Evolutionary conservation across 1,284 basidiomycete species (phyloP).

Genomic region (Phellinidium pouzarii): DNA sequence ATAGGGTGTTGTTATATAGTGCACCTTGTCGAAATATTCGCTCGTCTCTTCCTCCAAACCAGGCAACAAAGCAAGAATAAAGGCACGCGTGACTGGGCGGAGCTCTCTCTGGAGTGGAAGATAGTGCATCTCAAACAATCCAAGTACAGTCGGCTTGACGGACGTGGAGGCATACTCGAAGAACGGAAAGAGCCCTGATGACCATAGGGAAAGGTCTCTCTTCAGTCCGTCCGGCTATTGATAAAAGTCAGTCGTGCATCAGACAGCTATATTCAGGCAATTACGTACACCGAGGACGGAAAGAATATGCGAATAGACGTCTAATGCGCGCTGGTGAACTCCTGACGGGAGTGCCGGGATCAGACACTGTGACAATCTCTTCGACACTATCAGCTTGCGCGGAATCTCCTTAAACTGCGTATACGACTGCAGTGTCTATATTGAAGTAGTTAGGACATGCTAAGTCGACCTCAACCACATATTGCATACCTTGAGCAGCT

Average conservation of each 20-base stretch:
- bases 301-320: conserved; percentile 92
- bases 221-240: conserved; percentile 78
- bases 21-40: conserved; percentile 92
- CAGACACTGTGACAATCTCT: conserved; percentile 92
- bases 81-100: conserved; percentile 87
- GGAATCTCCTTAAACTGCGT: conserved; percentile 95
- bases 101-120: conserved; percentile 79
- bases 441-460: conserved; percentile 5
- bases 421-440: conserved; percentile 84
- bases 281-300: conserved; percentile 77
- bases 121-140: conserved; percentile 86
- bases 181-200: conserved; percentile 94
- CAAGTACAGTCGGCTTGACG: conserved; percentile 81
- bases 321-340: conserved; percentile 92
- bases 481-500: conserved; percentile 77
- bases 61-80: conserved; percentile 89
- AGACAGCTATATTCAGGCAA: background rate
- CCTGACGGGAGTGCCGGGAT: conserved; percentile 96
- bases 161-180: conserved; percentile 97
- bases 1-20: conserved; percentile 18
- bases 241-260: background rate
- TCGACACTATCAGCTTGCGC: conserved; percentile 89
- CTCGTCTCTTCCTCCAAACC: conserved; percentile 94
- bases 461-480: conserved; percentile 6
- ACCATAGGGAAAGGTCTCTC: conserved; percentile 90